phyloP scores from a whole-genome alignment of 164 flowering plant species.

The Aristolochia californica region DNA sequence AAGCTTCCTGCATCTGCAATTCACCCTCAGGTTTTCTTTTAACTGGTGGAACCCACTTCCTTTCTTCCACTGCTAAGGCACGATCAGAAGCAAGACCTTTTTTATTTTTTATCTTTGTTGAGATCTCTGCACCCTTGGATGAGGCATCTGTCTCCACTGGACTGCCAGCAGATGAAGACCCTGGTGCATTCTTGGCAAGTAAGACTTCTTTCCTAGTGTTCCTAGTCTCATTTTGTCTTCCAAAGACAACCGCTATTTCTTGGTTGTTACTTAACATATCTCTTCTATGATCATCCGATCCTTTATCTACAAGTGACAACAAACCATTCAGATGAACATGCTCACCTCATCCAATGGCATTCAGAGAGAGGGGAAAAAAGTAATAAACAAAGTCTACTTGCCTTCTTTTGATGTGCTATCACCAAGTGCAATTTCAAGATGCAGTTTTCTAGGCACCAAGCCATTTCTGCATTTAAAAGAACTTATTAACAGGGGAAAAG shows the following conservation, averaged over 20 bases:
- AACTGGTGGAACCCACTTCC: slow-evolving; percentile 19
- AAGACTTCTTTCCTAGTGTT: slow-evolving; percentile 25
- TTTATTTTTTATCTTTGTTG: slow-evolving; percentile 24
- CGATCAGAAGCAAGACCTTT: slow-evolving; percentile 18
- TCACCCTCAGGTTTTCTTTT: slow-evolving; percentile 35
- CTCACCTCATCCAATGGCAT: too few species aligned
- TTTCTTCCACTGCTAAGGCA: slow-evolving; percentile 32
- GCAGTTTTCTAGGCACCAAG: slow-evolving; percentile 73
- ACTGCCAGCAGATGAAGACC: slow-evolving; percentile 37
- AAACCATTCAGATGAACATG: too few species aligned
- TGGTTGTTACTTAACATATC: slow-evolving; percentile 22
- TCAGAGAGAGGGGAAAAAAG: neutral
- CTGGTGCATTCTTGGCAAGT: slow-evolving; percentile 15
- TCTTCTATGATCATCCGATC: slow-evolving; percentile 34
- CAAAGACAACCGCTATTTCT: slow-evolving; percentile 25
- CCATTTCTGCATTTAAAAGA: slow-evolving; percentile 49
- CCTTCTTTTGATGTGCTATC: slow-evolving; percentile 64
- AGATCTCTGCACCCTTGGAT: slow-evolving; percentile 27
- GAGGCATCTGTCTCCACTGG: slow-evolving; percentile 25
- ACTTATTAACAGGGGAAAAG: neutral
- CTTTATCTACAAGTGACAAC: slow-evolving; percentile 33
- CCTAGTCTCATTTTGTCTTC: slow-evolving; percentile 24
- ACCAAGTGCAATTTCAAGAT: slow-evolving; percentile 94
- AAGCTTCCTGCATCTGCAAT: slow-evolving; percentile 24
- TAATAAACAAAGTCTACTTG: slow-evolving; percentile 9